A percentile compares a stretch with the other conserved stretches of the same genome.
Conservation (phyloP, 202 grass and related monocot genomes). For the Schoenoplectus triqueter region DNA sequence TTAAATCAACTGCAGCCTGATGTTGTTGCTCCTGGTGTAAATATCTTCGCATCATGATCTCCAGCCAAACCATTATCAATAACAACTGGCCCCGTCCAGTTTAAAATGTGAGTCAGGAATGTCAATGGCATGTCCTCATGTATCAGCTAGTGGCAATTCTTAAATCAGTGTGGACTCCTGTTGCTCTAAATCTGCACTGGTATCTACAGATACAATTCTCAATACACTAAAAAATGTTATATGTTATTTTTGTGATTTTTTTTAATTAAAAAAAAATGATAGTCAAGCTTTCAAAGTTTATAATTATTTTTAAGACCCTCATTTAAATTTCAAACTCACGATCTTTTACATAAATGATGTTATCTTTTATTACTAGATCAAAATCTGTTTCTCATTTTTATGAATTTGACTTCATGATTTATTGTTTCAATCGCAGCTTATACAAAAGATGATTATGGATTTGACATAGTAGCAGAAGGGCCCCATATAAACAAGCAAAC, state of each 20-base stretch:
- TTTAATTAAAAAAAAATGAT: too few relatives aligned
- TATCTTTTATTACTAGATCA: too few relatives aligned
- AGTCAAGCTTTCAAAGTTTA: too few relatives aligned
- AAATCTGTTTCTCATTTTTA: not conserved
- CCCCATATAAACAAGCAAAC: constrained; percentile 74
- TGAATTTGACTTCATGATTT: constrained; percentile 16
- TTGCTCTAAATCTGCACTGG: constrained; percentile 83
- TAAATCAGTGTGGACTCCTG: constrained; percentile 87
- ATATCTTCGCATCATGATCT: constrained; percentile 93
- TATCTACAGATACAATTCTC: constrained; percentile 67
- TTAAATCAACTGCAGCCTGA: constrained; percentile 64
- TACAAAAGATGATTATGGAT: constrained; percentile 58
- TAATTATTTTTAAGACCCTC: too few relatives aligned
- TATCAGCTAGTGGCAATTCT: constrained; percentile 76
- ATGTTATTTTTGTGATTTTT: not conserved
- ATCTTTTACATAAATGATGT: too few relatives aligned
- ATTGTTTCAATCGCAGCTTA: constrained; percentile 50
- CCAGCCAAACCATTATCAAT: constrained; percentile 65
- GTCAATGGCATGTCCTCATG: constrained; percentile 92
- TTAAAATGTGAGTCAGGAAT: constrained; percentile 95
- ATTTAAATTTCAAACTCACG: too few relatives aligned
- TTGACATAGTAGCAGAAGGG: constrained; percentile 68
- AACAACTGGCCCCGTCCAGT: constrained; percentile 53
- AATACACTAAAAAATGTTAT: not conserved
- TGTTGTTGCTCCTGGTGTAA: constrained; percentile 87